Evolutionary conservation across 495 filamentous ascomycete genomes (phyloP).

Genomic region (Neurospora tetraspora): DNA sequence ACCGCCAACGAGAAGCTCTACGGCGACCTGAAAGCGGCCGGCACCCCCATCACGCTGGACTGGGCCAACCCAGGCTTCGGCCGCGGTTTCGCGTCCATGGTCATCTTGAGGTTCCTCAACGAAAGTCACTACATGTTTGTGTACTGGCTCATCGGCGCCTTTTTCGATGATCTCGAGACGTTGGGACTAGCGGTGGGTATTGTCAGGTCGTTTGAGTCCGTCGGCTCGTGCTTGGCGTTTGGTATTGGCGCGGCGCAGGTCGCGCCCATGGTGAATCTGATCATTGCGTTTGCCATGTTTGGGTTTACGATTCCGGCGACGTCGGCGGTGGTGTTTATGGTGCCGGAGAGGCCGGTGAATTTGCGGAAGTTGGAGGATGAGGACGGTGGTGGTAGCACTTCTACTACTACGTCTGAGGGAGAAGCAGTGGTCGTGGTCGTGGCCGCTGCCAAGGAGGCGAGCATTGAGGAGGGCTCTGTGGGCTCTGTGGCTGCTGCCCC

Average conservation of each 20-base stretch:
- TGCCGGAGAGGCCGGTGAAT: constrained; percentile 25
- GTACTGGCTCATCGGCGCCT: constrained; percentile 42
- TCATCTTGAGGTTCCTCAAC: constrained; percentile 31
- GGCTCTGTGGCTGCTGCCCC: not conserved
- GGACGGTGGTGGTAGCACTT: not conserved
- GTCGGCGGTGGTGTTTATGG: constrained; percentile 23
- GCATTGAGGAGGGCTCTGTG: not conserved
- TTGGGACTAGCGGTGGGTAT: constrained; percentile 39
- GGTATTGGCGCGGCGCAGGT: constrained; percentile 36
- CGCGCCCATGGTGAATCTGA: constrained; percentile 33
- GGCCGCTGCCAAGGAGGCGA: constrained; percentile 1
- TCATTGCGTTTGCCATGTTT: constrained; percentile 35
- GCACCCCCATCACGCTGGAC: constrained; percentile 24
- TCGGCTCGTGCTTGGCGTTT: constrained; percentile 40
- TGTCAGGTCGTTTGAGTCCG: constrained; percentile 37
- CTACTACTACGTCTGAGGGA: not conserved
- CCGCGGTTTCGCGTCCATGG: constrained; percentile 29
- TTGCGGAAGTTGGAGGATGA: constrained; percentile 8
- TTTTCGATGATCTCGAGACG: constrained; percentile 39
- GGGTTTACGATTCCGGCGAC: constrained; percentile 30
- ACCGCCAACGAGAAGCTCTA: constrained; percentile 31
- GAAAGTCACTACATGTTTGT: constrained; percentile 36
- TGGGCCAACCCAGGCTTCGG: constrained; percentile 31
- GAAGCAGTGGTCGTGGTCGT: constrained; percentile 6
- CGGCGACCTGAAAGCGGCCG: constrained; percentile 2